Conservation (phyloP, 306 rosid genomes). For the Boehmeria nivea region DNA sequence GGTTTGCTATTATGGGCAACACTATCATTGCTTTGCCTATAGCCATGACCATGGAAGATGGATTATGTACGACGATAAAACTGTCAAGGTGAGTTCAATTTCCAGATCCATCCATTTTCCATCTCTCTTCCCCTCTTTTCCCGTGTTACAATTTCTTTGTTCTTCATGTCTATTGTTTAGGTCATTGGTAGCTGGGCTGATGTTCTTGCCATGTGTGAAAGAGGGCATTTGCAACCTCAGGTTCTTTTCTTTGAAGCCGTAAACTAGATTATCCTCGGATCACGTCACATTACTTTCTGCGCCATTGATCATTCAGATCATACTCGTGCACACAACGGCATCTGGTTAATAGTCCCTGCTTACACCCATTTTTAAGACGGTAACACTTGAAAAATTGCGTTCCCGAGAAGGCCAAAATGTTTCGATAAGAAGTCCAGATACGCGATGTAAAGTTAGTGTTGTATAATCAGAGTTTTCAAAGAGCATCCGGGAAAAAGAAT, state of each 20-base stretch:
- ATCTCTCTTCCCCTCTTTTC: constrained; percentile 19
- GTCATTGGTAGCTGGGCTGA: constrained; percentile 89
- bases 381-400: constrained; percentile 26
- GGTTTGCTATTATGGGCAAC: constrained; percentile 99
- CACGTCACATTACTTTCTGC: constrained; percentile 25
- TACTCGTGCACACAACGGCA: constrained; percentile 16
- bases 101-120: no score
- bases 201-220: constrained; percentile 77
- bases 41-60: constrained; percentile 63
- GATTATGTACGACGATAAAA: constrained; percentile 92
- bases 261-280: constrained; percentile 51
- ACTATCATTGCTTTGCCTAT: constrained; percentile 96
- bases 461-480: constrained; percentile 35
- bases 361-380: constrained; percentile 23
- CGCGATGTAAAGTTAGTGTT: constrained; percentile 36
- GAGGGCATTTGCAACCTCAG: constrained; percentile 94
- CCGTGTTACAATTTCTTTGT: constrained; percentile 10
- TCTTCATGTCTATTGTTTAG: constrained; percentile 28
- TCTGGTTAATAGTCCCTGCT: constrained; percentile 3
- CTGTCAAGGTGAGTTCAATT: constrained; percentile 85
- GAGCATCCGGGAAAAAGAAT: constrained; percentile 30
- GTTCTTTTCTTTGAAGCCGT: constrained; percentile 96
- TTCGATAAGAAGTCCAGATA: constrained; percentile 36
- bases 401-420: constrained; percentile 27
- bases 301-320: constrained; percentile 30